phyloP scores from a whole-genome alignment of 1,284 basidiomycete genomes.

The Leccinum subatratum region DNA sequence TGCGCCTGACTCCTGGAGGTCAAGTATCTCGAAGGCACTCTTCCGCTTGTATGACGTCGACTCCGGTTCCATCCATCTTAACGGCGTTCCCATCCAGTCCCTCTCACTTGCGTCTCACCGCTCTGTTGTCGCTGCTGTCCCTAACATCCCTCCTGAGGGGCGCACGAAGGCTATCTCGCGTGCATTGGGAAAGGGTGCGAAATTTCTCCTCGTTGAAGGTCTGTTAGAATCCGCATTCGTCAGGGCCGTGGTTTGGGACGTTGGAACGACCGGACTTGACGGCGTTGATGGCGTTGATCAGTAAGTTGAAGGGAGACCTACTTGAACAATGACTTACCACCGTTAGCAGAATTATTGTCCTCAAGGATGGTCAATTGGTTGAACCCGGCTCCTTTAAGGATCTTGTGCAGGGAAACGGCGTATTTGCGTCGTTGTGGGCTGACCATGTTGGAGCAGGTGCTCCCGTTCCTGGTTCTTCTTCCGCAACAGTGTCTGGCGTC shows the following conservation, averaged over 20 bases:
- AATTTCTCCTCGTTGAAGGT: constrained; percentile 71
- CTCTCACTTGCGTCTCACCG: constrained; percentile 78
- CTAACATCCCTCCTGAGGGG: constrained; percentile 79
- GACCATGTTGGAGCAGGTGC: constrained; percentile 53
- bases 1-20: constrained; percentile 67
- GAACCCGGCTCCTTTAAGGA: constrained; percentile 76
- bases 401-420: constrained; percentile 60
- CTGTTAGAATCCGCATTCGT: constrained; percentile 75
- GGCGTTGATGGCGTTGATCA: constrained; percentile 36
- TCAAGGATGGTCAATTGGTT: constrained; percentile 76
- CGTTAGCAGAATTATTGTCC: constrained; percentile 63
- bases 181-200: constrained; percentile 81
- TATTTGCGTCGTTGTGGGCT: constrained; percentile 80
- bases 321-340: constrained; percentile 3
- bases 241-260: constrained; percentile 72
- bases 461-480: too few species aligned
- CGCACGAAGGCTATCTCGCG: constrained; percentile 84
- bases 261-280: constrained; percentile 57
- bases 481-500: too few species aligned
- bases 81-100: constrained; percentile 76
- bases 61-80: constrained; percentile 71
- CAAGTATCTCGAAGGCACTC: constrained; percentile 76
- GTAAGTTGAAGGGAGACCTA: constrained; percentile 42
- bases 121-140: constrained; percentile 77
- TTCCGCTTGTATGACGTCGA: constrained; percentile 88